Percentiles rank a stretch among this genome's conserved stretches.
Evolutionary conservation across 2,329 filamentous ascomycete species (phyloP).

Genomic region (Penicillium verrucosum): DNA sequence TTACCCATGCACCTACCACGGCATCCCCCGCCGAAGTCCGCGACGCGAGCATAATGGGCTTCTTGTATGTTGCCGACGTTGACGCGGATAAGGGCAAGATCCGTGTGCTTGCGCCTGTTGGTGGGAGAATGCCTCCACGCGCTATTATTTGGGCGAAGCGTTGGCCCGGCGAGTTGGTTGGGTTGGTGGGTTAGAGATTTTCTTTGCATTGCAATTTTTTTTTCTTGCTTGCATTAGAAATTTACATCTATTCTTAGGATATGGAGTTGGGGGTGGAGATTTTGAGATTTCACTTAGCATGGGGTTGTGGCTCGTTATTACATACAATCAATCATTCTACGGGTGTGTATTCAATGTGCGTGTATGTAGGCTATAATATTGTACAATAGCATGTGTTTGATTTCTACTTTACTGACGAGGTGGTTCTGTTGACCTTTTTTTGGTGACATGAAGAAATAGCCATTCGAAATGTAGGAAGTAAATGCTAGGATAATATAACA

Average conservation of each 20-base stretch:
- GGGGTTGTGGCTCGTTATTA: not conserved
- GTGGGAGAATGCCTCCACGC: slow-evolving; percentile 72
- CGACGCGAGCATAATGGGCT: slow-evolving; percentile 83
- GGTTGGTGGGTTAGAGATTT: slow-evolving; percentile 58
- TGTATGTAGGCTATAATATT: not conserved
- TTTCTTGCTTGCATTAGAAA: slow-evolving; percentile 1
- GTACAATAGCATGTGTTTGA: not conserved
- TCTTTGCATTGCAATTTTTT: not conserved
- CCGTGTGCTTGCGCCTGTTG: slow-evolving; percentile 77
- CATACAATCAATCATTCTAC: not conserved
- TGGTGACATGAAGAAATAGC: not conserved
- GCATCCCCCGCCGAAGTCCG: slow-evolving; percentile 71
- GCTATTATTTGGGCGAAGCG: slow-evolving; percentile 74
- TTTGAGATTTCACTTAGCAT: not conserved
- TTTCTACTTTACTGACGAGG: not conserved
- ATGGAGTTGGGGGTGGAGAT: not conserved
- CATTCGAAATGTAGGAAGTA: not conserved
- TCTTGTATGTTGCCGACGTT: slow-evolving; percentile 87
- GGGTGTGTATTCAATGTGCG: not conserved
- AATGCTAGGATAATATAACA: not conserved
- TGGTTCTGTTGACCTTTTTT: too few species aligned
- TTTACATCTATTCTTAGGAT: not conserved
- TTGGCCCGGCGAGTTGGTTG: slow-evolving; percentile 83
- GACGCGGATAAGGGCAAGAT: slow-evolving; percentile 79
- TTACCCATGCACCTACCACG: slow-evolving; percentile 71